Conservation (phyloP, 169 alveolate genomes). For the Nephromyces sp. region DNA sequence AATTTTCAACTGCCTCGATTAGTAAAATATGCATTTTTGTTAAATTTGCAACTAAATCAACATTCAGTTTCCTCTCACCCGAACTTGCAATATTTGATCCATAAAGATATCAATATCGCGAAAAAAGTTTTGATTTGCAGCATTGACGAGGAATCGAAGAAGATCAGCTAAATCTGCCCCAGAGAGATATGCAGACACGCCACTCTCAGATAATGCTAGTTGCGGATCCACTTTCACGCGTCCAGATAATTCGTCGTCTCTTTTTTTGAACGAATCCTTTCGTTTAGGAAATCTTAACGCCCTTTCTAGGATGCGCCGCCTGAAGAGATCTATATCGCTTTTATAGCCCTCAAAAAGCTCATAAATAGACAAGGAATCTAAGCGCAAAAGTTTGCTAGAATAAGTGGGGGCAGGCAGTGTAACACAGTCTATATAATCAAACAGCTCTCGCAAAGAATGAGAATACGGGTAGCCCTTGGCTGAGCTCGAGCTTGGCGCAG, state of each 20-base stretch:
- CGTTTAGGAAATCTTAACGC: neutral
- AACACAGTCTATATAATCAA: neutral
- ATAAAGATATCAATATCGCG: conserved; percentile 29
- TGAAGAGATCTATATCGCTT: neutral
- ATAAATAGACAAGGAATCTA: neutral
- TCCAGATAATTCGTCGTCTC: neutral
- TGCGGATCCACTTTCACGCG: too few relatives aligned
- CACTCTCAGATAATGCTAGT: too few relatives aligned
- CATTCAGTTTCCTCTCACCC: conserved; percentile 12
- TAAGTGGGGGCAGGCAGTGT: neutral
- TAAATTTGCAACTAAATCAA: too few relatives aligned
- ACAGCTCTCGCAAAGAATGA: neutral
- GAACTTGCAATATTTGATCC: conserved; percentile 30
- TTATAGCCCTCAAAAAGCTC: neutral
- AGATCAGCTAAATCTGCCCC: conserved; percentile 28
- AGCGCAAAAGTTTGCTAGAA: neutral
- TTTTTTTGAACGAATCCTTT: neutral
- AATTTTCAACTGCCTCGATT: too few relatives aligned
- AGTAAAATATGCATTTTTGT: too few relatives aligned
- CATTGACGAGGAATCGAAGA: conserved; percentile 21
- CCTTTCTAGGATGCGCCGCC: neutral
- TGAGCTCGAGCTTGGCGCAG: neutral
- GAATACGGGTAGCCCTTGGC: too few relatives aligned
- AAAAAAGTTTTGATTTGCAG: conserved; percentile 27
- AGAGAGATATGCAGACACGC: neutral